Evolutionary conservation across 1,284 basidiomycete species (phyloP), one percentile per base, ranked within the genome.

Genomic region (Lignosus rhinocerotis): DNA sequence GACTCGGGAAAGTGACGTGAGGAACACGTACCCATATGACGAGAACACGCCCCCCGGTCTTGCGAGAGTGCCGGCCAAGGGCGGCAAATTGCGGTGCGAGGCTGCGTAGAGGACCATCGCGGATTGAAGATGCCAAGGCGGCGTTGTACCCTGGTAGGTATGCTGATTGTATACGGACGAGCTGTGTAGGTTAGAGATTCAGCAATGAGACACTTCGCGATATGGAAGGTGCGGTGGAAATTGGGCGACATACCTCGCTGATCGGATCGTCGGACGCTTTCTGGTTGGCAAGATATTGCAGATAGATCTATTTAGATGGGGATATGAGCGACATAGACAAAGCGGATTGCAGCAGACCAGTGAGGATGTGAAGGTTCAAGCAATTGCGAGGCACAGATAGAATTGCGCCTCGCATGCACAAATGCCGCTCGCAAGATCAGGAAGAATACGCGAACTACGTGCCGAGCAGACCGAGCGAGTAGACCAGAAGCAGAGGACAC

Each of bases 161-260:
- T 2, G 87, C 87, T 0, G 85, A 86, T 73, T 92, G 90, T 11
- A 89, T 73, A 30, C 86, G 80, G 1, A 91, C 84, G 59, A 91
- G 82, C 81, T 79, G 65, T 48, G 42, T 1, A 2, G 30, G 2
- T 19, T 19, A 6, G 1, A 12, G 38, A 25, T 25, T 43, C 46
- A 41, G 34, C 16, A 51, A 36, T 31, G 32, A 16, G 38, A 34
- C n/a, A 47, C 36, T 56, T 41, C 41, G 33, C 56, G 33, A 19
- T 39, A 38, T 38, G 2, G 19, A 25, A 53, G 33, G 14, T 31
- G 19, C 19, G 31, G 30, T 32, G 16, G 43, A 21, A n/a, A 32
- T 31, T 25, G 12, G 45, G 30, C 17, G 17, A 34, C 67, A 47
- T 48, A 76, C 79, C 66, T 81, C 77, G 14, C 69, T 69, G 25